Conservation (phyloP, 129 eudicot genomes). For the Flaveria sonorensis region DNA sequence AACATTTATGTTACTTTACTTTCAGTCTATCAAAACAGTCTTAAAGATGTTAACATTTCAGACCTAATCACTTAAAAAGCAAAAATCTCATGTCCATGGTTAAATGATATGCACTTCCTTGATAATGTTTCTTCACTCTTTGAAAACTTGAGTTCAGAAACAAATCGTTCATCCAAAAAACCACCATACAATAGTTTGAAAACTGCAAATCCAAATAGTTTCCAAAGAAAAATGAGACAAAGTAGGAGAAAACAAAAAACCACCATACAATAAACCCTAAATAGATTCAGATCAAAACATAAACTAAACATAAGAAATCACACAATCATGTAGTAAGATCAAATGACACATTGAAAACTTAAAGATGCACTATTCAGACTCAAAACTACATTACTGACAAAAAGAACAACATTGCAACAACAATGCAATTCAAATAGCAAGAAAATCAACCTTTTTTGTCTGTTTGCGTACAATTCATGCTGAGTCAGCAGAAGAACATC, state of each 20-base stretch:
- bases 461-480: slow-evolving; percentile 29
- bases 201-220: slow-evolving; percentile 43
- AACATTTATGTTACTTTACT: not conserved
- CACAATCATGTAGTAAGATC: no score
- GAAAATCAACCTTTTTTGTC: slow-evolving; percentile 13
- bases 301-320: not conserved
- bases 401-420: slow-evolving; percentile 12
- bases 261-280: not conserved
- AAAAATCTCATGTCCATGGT: not conserved
- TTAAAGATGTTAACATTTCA: not conserved
- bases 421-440: slow-evolving; percentile 1
- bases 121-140: slow-evolving; percentile 97
- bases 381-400: slow-evolving; percentile 5
- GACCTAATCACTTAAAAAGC: not conserved
- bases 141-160: slow-evolving; percentile 86
- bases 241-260: not conserved
- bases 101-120: slow-evolving; percentile 66
- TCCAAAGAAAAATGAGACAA: not conserved
- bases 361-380: not conserved
- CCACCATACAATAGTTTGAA: not conserved
- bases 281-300: not conserved
- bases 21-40: not conserved
- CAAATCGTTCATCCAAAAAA: slow-evolving; percentile 85
- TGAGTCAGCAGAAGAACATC: not conserved
- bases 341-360: no score